Conservation (phyloP, 257 asterid genomes). For the Thymus quinquecostatus region DNA sequence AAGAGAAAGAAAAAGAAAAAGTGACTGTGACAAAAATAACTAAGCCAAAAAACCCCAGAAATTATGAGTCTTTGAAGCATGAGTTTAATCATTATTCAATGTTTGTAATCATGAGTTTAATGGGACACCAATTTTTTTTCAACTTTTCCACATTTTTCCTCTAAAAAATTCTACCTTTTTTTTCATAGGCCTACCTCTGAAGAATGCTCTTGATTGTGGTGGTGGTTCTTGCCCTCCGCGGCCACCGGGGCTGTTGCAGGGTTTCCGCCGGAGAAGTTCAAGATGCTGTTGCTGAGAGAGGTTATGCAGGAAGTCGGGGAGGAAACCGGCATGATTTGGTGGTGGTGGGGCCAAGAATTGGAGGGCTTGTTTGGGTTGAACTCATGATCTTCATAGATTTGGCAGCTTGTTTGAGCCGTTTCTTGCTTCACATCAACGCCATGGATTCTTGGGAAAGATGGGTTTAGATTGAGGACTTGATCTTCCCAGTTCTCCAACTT, state of each 20-base stretch:
- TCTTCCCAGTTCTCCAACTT: conserved; percentile 81
- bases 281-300: conserved; percentile 46
- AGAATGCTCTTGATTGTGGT: conserved; percentile 53
- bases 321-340: conserved; percentile 47
- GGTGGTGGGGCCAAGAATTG: conserved; percentile 41
- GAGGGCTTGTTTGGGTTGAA: conserved; percentile 30
- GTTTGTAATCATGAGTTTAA: conserved; percentile 21
- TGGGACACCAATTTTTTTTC: conserved; percentile 12
- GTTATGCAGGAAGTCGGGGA: conserved; percentile 77
- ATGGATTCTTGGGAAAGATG: conserved; percentile 42
- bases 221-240: conserved; percentile 41
- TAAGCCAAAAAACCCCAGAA: neutral
- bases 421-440: conserved; percentile 67
- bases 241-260: neutral
- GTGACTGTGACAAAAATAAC: neutral
- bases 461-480: conserved; percentile 52
- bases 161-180: neutral
- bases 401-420: conserved; percentile 32
- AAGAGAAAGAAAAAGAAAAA: neutral
- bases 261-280: conserved; percentile 52
- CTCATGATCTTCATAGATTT: conserved; percentile 35
- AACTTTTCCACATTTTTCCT: too few species aligned
- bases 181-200: conserved; percentile 51
- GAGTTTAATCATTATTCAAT: conserved; percentile 26
- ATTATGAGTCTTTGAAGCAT: conserved; percentile 17